These are phyloP conservation scores for Ophiostoma australiae DNA, from an alignment of 2,329 filamentous ascomycete species.

Conservation along the genomic window DNA sequence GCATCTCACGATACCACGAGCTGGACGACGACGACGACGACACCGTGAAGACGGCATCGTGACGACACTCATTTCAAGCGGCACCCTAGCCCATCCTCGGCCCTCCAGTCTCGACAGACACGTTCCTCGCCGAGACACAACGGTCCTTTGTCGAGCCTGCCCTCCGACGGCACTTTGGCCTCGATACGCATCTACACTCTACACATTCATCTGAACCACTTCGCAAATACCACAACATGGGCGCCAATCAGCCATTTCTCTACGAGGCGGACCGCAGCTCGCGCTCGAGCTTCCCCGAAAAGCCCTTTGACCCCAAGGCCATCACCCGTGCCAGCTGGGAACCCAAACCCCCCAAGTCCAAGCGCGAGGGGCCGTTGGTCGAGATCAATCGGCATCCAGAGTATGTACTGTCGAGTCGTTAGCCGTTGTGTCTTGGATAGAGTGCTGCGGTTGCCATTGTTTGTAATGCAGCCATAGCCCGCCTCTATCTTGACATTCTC, in stretches of 20 bases:
- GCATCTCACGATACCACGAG: not conserved
- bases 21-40: not conserved
- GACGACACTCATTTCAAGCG: not conserved
- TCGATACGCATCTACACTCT: not conserved
- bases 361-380: conserved; percentile 69
- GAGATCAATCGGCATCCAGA: conserved; percentile 85
- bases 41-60: not conserved
- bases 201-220: not conserved
- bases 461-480: not conserved
- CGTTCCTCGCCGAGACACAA: not conserved
- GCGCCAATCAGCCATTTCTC: conserved; percentile 58
- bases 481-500: not conserved
- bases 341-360: conserved; percentile 56
- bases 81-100: not conserved
- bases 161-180: not conserved
- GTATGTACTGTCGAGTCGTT: conserved; percentile 44
- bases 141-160: not conserved
- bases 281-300: conserved; percentile 47
- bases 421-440: not conserved
- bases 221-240: conserved; percentile 30
- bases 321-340: conserved; percentile 74
- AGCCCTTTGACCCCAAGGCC: conserved; percentile 78
- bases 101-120: not conserved
- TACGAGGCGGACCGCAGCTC: conserved; percentile 55
- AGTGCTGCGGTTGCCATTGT: not conserved